Percentiles rank a stretch among this genome's conserved stretches.
Evolutionary conservation across 2,329 filamentous ascomycete species (phyloP).

Genomic region (Ascochyta pisi): DNA sequence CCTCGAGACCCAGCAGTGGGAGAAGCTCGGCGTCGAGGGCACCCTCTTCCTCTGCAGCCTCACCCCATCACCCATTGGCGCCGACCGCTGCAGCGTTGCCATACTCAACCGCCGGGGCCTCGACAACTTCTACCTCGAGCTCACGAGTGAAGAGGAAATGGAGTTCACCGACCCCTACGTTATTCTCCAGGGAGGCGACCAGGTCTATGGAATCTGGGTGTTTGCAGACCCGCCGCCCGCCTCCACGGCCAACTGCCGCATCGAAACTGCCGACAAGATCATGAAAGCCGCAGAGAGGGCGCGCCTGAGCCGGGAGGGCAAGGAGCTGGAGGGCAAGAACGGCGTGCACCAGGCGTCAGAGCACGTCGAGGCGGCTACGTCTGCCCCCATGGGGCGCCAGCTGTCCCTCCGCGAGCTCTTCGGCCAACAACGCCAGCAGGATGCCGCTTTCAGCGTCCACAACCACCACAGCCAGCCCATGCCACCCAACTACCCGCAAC

Average conservation of each 20-base stretch:
- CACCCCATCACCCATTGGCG: conserved; percentile 42
- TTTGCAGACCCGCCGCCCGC: conserved; percentile 65
- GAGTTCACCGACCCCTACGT: conserved; percentile 64
- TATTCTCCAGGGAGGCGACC: conserved; percentile 57
- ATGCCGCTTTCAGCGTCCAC: conserved; percentile 59
- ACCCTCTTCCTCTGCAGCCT: conserved; percentile 85
- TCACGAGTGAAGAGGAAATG: conserved; percentile 52
- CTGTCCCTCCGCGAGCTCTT: conserved; percentile 62
- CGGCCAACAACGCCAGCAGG: conserved; percentile 60
- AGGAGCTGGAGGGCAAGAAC: conserved; percentile 31
- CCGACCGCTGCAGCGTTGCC: conserved; percentile 53
- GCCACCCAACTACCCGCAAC: conserved; percentile 2
- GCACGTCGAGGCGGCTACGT: conserved; percentile 38
- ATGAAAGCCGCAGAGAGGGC: conserved; percentile 62
- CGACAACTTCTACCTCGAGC: conserved; percentile 56
- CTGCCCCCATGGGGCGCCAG: conserved; percentile 60
- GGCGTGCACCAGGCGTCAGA: conserved; percentile 31
- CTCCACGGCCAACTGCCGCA: conserved; percentile 60
- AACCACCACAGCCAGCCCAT: conserved; percentile 9
- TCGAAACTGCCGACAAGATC: conserved; percentile 62
- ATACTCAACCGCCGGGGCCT: conserved; percentile 58
- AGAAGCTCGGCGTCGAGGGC: conserved; percentile 85
- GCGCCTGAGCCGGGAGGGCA: conserved; percentile 54
- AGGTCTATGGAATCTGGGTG: conserved; percentile 69
- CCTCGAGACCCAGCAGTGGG: conserved; percentile 72